Evolutionary conservation across 2,329 filamentous ascomycete genomes (phyloP).

Genomic region (Teratosphaeria gauchensis): DNA sequence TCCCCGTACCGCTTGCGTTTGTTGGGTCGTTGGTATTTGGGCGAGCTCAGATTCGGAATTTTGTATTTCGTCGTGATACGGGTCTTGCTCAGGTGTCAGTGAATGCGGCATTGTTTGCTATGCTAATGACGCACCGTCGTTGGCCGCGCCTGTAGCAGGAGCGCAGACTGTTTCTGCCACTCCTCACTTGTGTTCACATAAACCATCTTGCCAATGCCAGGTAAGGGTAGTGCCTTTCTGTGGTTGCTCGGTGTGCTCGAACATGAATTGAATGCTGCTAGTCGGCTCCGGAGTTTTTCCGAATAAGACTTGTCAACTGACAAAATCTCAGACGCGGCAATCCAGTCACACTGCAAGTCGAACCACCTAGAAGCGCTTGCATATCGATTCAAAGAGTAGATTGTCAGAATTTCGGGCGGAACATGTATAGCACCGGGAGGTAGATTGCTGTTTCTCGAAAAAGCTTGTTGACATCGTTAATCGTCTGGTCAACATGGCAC

Average conservation of each 20-base stretch:
- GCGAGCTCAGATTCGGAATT: slow-evolving; percentile 37
- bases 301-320: background rate
- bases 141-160: slow-evolving; percentile 78
- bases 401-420: background rate
- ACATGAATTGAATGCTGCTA: background rate
- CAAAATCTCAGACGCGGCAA: background rate
- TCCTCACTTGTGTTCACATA: slow-evolving; percentile 74
- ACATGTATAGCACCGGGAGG: too few species aligned
- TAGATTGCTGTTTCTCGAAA: too few species aligned
- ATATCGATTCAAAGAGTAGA: background rate
- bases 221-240: background rate
- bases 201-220: slow-evolving; percentile 48
- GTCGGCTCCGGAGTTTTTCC: background rate
- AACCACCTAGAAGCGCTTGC: background rate
- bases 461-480: too few species aligned
- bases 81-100: slow-evolving; percentile 47
- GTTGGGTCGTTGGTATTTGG: slow-evolving; percentile 22
- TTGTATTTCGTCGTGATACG: slow-evolving; percentile 89
- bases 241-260: background rate
- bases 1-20: slow-evolving; percentile 16
- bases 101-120: background rate
- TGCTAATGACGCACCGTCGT: slow-evolving; percentile 54
- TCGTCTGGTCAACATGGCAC: background rate
- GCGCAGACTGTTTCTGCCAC: slow-evolving; percentile 80
- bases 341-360: background rate